Evolutionary conservation across 2,329 filamentous ascomycete genomes (phyloP).

Genomic region (Curvularia sp.): DNA sequence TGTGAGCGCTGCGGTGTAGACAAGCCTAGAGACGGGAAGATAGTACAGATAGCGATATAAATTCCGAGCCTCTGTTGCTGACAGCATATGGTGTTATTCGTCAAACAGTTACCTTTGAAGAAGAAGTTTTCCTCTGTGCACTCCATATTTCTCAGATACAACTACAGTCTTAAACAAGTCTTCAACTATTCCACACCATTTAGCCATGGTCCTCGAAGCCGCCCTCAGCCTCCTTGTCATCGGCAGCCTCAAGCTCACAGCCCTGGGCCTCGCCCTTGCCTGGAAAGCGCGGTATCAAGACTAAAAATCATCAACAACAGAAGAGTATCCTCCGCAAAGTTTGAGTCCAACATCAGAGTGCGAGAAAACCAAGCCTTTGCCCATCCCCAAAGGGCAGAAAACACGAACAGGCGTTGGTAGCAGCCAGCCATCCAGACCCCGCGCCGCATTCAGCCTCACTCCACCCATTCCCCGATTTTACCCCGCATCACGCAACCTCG

Average conservation of each 20-base stretch:
- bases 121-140: neutral
- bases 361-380: no score
- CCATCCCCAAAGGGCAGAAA: neutral
- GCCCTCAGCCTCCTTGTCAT: slow-evolving; percentile 34
- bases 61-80: neutral
- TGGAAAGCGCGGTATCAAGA: slow-evolving; percentile 36
- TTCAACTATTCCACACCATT: neutral
- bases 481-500: slow-evolving; percentile 7
- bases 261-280: slow-evolving; percentile 36
- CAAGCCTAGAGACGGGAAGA: neutral
- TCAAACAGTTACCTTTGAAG: no score
- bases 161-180: neutral
- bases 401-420: neutral
- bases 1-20: neutral
- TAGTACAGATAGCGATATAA: slow-evolving; percentile 1
- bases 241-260: slow-evolving; percentile 41
- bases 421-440: no score
- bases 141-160: neutral
- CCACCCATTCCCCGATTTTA: neutral
- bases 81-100: no score
- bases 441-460: neutral
- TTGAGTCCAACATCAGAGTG: no score
- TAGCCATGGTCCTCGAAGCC: slow-evolving; percentile 30
- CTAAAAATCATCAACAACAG: neutral
- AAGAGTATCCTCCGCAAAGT: no score